Percentiles rank a stretch among this genome's conserved stretches.
These are phyloP conservation scores for Rhizophagus sp. DNA, from an alignment of 192 early-diverging fungal species.

Conservation along the genomic window DNA sequence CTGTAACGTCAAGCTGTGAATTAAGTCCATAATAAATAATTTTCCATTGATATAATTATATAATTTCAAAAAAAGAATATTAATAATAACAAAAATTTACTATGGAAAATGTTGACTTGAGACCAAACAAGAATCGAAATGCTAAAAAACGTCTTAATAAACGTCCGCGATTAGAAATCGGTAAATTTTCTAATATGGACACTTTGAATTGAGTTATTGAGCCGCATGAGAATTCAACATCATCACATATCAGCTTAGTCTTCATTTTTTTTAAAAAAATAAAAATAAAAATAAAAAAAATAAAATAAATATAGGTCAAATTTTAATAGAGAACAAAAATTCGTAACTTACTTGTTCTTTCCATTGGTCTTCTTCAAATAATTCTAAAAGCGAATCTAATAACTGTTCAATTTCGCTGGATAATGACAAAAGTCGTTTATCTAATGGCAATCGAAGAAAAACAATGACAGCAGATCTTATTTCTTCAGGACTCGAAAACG, in stretches of 20 bases:
- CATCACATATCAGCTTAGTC: constrained; percentile 22
- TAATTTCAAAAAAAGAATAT: neutral
- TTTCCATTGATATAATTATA: neutral
- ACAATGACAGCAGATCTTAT: constrained; percentile 7
- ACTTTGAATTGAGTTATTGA: neutral
- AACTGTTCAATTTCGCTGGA: neutral
- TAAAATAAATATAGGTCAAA: neutral
- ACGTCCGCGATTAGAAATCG: constrained; percentile 4
- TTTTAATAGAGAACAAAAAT: neutral
- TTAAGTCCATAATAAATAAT: neutral
- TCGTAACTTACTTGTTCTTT: neutral
- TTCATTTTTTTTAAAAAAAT: neutral
- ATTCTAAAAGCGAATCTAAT: neutral
- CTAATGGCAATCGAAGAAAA: constrained; percentile 15
- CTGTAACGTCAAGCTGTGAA: neutral
- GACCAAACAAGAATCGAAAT: neutral
- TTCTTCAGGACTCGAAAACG: constrained; percentile 11
- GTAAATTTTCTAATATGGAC: constrained; percentile 8
- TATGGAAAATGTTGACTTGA: neutral
- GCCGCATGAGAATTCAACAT: constrained; percentile 10
- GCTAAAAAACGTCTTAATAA: constrained; percentile 2
- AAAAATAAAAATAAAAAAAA: too few relatives aligned
- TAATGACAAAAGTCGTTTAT: neutral
- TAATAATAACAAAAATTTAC: neutral
- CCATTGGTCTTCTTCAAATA: constrained; percentile 12